Conservation (phyloP, 164 flowering plant genomes). For the Piper longum region DNA sequence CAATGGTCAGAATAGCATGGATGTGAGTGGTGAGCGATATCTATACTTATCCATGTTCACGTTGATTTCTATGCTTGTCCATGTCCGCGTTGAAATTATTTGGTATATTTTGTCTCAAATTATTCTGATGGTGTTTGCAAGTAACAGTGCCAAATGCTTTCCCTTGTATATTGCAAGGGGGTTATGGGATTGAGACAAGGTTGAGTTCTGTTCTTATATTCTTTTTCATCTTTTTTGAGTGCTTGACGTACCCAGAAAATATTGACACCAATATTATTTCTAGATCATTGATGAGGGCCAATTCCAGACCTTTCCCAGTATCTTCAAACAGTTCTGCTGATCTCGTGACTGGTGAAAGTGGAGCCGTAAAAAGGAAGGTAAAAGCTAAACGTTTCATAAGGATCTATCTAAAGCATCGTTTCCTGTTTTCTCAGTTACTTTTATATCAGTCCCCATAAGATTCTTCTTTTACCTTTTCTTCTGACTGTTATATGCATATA, state of each 20-base stretch:
- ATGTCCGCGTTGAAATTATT: background rate
- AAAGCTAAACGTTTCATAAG: background rate
- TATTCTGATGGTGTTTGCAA: background rate
- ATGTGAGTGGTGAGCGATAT: background rate
- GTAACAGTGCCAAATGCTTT: background rate
- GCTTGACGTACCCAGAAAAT: background rate
- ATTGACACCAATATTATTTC: slow-evolving; percentile 3
- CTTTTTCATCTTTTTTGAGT: background rate
- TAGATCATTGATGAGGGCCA: slow-evolving; percentile 25
- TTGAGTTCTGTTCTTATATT: background rate
- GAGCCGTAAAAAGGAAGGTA: slow-evolving; percentile 28
- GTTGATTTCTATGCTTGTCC: background rate
- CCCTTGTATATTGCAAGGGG: background rate
- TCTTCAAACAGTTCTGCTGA: slow-evolving; percentile 11
- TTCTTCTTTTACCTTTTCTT: background rate
- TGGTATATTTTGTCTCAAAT: too few relatives aligned
- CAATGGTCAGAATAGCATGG: background rate
- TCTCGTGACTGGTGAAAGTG: slow-evolving; percentile 9
- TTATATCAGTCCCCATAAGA: background rate
- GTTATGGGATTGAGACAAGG: background rate
- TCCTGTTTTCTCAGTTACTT: background rate
- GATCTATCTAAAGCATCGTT: background rate
- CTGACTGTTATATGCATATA: background rate
- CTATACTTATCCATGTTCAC: background rate
- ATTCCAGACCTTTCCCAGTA: slow-evolving; percentile 27